Base-by-base conservation (phyloP, 345 rosid species). In the Sonneratia caseolaris region DNA sequence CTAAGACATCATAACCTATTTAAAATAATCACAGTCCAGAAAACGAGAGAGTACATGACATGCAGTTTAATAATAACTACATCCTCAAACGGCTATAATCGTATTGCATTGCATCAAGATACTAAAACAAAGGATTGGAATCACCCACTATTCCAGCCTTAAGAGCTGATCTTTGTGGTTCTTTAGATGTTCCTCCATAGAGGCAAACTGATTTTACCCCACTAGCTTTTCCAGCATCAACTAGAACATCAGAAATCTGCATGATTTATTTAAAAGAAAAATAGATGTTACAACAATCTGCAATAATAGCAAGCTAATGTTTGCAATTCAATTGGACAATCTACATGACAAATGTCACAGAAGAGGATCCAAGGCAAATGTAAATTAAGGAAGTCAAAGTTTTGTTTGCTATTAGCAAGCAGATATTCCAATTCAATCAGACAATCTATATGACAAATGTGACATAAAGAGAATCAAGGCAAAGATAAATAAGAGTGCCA, bases 111-210 rank as follows among this genome's bases (percentile, higher is more conserved):
- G 51, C 27, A 70, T 27, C 24, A 32, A 16, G 21, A 70, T 62
- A 70, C 3, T 62, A 62, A 36, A 35, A 22, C 13, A 38, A 67
- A 16, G 66, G 64, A 70, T 4, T 14, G 62, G 35, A 70, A 37
- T 70, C 75, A 62, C 97, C 77, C 83, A 92, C 99, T 71, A 89
- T 87, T 68, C 98, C 98, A 74, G 98, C 79, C 77, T 84, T 79
- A 71, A 95, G 80, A 53, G 96, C 71, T 19, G 78, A 78, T 72
- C 87, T 87, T 76, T 95, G 97, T 75, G 98, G 97, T 45, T 88
- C 84, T 76, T 95, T 95, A 15, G 97, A 76, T 14, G 86, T 83
- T 86, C 99, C 99, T 77, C 99, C 96, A 76, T 90, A 95, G 62
- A 95, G 70, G 77, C 92, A 95, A 53, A 90, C 89, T 47, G 99